Percentiles rank a stretch among this genome's conserved stretches.
Evolutionary conservation across 768 basidiomycete genomes (phyloP).

Genomic region (Cystofilobasidium ferigula): DNA sequence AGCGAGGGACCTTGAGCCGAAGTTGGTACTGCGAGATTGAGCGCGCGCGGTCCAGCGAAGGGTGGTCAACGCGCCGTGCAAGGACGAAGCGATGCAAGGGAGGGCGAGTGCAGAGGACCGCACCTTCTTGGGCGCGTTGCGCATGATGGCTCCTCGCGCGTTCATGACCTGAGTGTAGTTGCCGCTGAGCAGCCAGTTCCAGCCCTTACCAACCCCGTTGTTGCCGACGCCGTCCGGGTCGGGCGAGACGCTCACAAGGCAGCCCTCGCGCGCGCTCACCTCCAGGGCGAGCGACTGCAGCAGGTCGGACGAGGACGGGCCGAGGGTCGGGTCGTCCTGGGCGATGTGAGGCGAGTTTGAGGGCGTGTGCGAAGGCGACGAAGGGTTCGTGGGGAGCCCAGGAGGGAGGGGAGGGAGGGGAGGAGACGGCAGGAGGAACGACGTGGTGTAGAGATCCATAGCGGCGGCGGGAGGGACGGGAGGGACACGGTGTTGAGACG

Average conservation of each 20-base stretch:
- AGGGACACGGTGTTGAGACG: too few relatives aligned
- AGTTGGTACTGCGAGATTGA: conserved; percentile 54
- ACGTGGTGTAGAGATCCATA: conserved; percentile 93
- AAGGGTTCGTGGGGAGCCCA: conserved; percentile 26
- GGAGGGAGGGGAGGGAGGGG: conserved; percentile 23
- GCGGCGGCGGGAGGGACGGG: too few relatives aligned
- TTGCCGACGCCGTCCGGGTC: conserved; percentile 27
- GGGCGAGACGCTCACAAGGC: conserved; percentile 69
- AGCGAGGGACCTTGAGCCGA: conserved; percentile 78
- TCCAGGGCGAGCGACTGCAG: conserved; percentile 63
- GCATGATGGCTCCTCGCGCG: conserved; percentile 74
- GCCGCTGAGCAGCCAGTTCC: conserved; percentile 85
- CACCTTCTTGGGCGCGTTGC: conserved; percentile 79
- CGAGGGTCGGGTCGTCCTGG: conserved; percentile 23
- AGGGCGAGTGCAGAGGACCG: conserved; percentile 29
- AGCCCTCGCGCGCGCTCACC: conserved; percentile 68
- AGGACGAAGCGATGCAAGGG: neutral
- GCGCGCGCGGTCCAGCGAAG: conserved; percentile 24
- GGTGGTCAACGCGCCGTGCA: too few relatives aligned
- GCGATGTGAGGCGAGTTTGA: conserved; percentile 17
- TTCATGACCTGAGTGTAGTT: conserved; percentile 86
- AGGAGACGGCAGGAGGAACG: conserved; percentile 46
- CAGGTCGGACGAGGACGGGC: conserved; percentile 52
- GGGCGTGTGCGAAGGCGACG: conserved; percentile 23
- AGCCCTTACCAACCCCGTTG: conserved; percentile 27